Base-by-base conservation (phyloP, 2,329 filamentous ascomycete species). In the Fusarium austroafricanum region DNA sequence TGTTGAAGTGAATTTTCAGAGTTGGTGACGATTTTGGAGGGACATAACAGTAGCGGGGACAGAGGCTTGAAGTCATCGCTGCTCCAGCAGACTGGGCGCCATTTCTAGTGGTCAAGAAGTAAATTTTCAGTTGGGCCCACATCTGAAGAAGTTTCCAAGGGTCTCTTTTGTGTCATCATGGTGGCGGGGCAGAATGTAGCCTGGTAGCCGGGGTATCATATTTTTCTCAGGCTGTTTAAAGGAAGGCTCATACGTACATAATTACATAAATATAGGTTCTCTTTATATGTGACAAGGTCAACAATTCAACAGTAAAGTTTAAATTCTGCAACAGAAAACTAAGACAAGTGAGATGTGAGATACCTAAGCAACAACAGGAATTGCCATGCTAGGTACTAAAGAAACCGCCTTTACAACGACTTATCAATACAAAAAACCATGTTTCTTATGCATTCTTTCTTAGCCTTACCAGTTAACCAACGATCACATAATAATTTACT, bases 1-100 rank as follows among this genome's bases (percentile, higher is more conserved):
- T 29, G 58, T 44, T 58, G 53, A 47, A 58, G 51, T 45, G 35
- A 62, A 63, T 50, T 66, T 73, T 74, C 59, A 61, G 59, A 33
- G 55, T 60, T 63, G 58, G 60, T 33, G 67, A 68, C 72, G 67
- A 56, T 53, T 69, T 68, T 61, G 69, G 73, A 75, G 71, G 73
- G 73, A 71, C 73, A 73, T 70, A 67, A 67, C 44, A 54, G 49
- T 66, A 68, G 72, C 74, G 68, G 72, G 72, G 60, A 56, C 60
- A 38, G 49, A 40, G 55, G 70, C 72, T 70, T 74, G 72, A 74
- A 74, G 72, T 73, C 64, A 73, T 74, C 72, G 61, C 60, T 72
- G 60, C 55, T 71, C 68, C 67, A 74, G 72, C 56, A 69, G 65
- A 43, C 59, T 60, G 51, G 33, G 62, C 51, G 54, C 61, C 68